Evolutionary conservation across 768 basidiomycete genomes (phyloP).

Genomic region (Lepiota venenata): DNA sequence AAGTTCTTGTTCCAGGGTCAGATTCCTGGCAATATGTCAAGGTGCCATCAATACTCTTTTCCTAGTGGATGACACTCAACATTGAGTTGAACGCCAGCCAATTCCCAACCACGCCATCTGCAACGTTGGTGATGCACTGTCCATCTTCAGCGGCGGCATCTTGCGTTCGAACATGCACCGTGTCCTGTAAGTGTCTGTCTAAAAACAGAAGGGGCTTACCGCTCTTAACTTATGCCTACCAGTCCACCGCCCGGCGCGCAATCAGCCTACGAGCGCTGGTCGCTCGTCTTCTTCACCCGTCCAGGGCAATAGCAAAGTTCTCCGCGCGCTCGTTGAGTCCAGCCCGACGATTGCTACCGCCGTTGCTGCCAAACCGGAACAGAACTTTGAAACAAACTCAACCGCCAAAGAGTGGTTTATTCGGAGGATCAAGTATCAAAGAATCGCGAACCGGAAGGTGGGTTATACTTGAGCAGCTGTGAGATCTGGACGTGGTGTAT

Average conservation of each 20-base stretch:
- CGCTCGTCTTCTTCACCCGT: slow-evolving; percentile 65
- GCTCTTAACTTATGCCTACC: not conserved
- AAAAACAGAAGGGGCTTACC: not conserved
- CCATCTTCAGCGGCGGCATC: slow-evolving; percentile 61
- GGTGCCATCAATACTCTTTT: slow-evolving; percentile 31
- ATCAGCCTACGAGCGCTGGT: slow-evolving; percentile 52
- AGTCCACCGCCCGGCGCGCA: slow-evolving; percentile 62
- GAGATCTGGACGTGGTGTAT: not conserved
- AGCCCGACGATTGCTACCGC: slow-evolving; percentile 47
- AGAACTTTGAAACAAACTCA: slow-evolving; percentile 30
- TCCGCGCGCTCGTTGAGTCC: slow-evolving; percentile 49
- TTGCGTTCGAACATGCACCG: slow-evolving; percentile 63
- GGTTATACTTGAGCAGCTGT: slow-evolving; percentile 1
- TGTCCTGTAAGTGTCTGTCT: slow-evolving; percentile 41
- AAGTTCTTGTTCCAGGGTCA: slow-evolving; percentile 59
- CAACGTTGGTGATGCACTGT: slow-evolving; percentile 60
- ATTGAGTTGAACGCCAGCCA: slow-evolving; percentile 28
- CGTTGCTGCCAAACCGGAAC: slow-evolving; percentile 34
- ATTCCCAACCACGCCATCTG: slow-evolving; percentile 56
- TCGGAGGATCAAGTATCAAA: slow-evolving; percentile 40
- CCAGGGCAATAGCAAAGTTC: slow-evolving; percentile 49
- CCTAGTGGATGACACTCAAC: not conserved
- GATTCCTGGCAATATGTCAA: slow-evolving; percentile 68
- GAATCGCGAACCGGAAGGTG: slow-evolving; percentile 41
- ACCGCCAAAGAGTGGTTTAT: slow-evolving; percentile 43